Conservation (phyloP, 2,329 filamentous ascomycete genomes). For the Tolypocladium nubicola region DNA sequence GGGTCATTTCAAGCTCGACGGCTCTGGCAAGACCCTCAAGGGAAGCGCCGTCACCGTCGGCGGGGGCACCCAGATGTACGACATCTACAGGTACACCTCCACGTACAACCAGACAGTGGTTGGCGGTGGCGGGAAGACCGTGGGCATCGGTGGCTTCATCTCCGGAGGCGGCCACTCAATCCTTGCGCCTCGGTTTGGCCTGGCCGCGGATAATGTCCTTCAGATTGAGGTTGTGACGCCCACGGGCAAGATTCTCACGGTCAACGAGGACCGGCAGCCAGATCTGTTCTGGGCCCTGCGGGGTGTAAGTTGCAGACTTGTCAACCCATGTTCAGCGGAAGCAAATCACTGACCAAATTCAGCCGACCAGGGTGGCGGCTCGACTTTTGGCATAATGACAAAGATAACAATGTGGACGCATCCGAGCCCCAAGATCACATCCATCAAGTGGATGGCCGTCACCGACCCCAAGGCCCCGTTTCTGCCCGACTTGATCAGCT, state of each 20-base stretch:
- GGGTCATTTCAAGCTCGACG: conserved; percentile 29
- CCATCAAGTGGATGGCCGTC: conserved; percentile 12
- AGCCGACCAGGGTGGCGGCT: conserved; percentile 38
- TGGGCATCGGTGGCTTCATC: conserved; percentile 50
- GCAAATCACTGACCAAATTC: background rate
- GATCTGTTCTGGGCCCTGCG: conserved; percentile 57
- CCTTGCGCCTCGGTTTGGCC: conserved; percentile 40
- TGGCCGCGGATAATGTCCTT: conserved; percentile 53
- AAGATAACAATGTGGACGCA: conserved; percentile 45
- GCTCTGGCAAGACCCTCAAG: conserved; percentile 27
- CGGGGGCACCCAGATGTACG: conserved; percentile 40
- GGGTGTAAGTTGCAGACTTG: conserved; percentile 29
- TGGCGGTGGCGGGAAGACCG: conserved; percentile 41
- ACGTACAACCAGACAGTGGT: conserved; percentile 37
- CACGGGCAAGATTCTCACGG: conserved; percentile 34
- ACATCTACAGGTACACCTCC: conserved; percentile 35
- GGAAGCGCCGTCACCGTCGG: conserved; percentile 41
- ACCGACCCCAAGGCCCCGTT: conserved; percentile 18
- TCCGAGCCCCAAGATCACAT: conserved; percentile 25
- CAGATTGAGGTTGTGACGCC: conserved; percentile 47
- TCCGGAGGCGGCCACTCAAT: conserved; percentile 52
- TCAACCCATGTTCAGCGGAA: no score
- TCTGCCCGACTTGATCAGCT: conserved; percentile 36
- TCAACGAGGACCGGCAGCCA: conserved; percentile 39
- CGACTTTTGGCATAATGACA: conserved; percentile 49